Conservation (phyloP, 23 red algal genomes). For the Gracilaria domingensis region DNA sequence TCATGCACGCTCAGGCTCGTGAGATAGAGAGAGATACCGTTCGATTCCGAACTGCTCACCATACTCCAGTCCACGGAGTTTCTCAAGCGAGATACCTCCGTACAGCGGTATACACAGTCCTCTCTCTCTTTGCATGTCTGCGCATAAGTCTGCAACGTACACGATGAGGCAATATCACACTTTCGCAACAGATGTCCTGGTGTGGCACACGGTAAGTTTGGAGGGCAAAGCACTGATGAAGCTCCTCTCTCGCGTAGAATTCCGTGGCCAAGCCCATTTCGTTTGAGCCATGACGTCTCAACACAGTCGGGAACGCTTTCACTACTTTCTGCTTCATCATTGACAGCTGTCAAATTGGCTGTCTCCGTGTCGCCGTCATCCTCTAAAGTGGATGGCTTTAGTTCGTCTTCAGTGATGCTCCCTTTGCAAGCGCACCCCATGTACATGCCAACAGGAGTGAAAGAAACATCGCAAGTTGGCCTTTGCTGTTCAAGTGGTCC, state of each 20-base stretch:
- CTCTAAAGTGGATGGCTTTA: background rate
- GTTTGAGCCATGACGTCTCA: background rate
- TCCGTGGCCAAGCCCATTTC: no score
- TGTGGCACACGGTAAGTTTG: no score
- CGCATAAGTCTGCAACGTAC: background rate
- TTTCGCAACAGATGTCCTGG: no score
- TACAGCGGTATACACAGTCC: background rate
- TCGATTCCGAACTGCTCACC: background rate
- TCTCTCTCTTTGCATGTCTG: background rate
- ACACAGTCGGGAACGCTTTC: background rate
- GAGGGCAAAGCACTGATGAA: no score
- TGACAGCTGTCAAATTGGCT: background rate
- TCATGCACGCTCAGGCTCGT: no score
- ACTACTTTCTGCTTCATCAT: background rate
- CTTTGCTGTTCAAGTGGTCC: background rate
- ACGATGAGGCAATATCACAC: background rate
- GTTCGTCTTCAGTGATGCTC: background rate
- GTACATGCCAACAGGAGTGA: background rate
- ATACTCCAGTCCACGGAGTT: conserved; percentile 5
- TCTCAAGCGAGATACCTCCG: background rate
- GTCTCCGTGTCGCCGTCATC: background rate
- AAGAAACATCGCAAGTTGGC: background rate
- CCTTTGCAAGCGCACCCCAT: background rate
- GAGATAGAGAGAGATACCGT: background rate
- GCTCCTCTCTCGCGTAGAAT: no score